Conservation (phyloP, 192 early-diverging fungal genomes). For the Radiomyces spectabilis region DNA sequence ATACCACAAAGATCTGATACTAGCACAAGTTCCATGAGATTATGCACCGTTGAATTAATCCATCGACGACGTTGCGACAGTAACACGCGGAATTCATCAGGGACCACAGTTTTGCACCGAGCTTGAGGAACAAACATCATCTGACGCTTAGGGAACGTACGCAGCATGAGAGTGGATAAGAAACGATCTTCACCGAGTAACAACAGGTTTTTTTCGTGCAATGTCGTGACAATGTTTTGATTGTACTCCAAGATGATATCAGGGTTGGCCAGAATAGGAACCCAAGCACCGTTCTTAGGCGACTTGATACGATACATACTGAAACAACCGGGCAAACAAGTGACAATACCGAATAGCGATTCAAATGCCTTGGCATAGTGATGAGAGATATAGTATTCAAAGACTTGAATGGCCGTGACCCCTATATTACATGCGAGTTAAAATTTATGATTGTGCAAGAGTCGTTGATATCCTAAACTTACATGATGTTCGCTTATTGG, state of each 20-base stretch:
- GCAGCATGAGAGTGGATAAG: conserved; percentile 78
- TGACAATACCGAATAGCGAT: conserved; percentile 94
- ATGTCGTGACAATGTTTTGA: conserved; percentile 70
- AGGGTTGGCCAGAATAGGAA: conserved; percentile 83
- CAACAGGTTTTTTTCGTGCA: conserved; percentile 82
- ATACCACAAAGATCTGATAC: conserved; percentile 86
- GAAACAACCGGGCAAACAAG: conserved; percentile 95
- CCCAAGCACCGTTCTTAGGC: conserved; percentile 62
- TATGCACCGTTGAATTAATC: conserved; percentile 95
- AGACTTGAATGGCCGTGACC: conserved; percentile 88
- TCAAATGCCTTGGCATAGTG: conserved; percentile 94
- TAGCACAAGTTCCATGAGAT: conserved; percentile 79
- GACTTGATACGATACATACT: conserved; percentile 97
- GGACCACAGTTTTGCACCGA: conserved; percentile 78
- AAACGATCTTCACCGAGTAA: conserved; percentile 86
- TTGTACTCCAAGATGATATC: conserved; percentile 79
- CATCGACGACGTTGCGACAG: conserved; percentile 88
- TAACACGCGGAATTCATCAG: conserved; percentile 73
- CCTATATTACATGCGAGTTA: conserved; percentile 24
- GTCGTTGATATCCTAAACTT: conserved; percentile 41
- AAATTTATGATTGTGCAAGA: neutral
- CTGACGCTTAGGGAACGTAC: conserved; percentile 80
- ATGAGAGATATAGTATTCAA: conserved; percentile 98
- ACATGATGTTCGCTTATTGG: conserved; percentile 83
- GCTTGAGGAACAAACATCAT: conserved; percentile 85